Evolutionary conservation across 2,329 filamentous ascomycete genomes (phyloP).

Genomic region (Fusarium begoniae): DNA sequence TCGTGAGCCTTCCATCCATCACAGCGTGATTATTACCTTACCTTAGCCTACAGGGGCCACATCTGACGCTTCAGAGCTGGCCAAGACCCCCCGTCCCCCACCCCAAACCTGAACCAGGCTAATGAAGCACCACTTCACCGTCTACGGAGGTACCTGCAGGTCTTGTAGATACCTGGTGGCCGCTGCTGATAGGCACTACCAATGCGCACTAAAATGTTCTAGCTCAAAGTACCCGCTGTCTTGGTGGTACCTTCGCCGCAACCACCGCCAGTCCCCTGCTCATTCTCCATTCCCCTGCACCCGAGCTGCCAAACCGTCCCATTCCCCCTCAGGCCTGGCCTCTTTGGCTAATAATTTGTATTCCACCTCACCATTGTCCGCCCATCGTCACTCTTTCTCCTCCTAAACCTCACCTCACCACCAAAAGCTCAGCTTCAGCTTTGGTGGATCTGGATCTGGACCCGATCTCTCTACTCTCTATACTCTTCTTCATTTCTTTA

Average conservation of each 20-base stretch:
- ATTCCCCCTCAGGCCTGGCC: conserved; percentile 19
- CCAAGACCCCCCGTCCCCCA: conserved; percentile 34
- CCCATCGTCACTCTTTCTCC: conserved; percentile 30
- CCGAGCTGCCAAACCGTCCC: conserved; percentile 41
- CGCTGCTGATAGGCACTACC: not conserved
- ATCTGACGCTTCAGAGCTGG: conserved; percentile 29
- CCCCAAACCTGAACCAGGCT: conserved; percentile 42
- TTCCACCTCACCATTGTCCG: conserved; percentile 21
- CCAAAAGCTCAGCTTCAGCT: conserved; percentile 11
- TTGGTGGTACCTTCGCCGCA: conserved; percentile 27
- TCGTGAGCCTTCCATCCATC: conserved; percentile 8
- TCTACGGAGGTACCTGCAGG: conserved; percentile 31
- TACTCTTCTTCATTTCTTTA: conserved; percentile 30
- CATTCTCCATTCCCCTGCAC: conserved; percentile 31
- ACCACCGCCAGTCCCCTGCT: conserved; percentile 33
- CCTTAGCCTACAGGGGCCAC: conserved; percentile 29
- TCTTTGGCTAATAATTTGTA: conserved; percentile 33
- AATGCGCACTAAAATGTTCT: conserved; percentile 9
- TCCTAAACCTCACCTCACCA: conserved; percentile 16
- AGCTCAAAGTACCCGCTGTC: conserved; percentile 26
- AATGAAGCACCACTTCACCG: conserved; percentile 33
- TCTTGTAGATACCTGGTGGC: conserved; percentile 21
- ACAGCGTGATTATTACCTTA: conserved; percentile 20
- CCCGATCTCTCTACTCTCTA: not conserved
- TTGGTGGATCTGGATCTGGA: conserved; percentile 4